Evolutionary conservation across 2,329 filamentous ascomycete genomes (phyloP).

Genomic region (Colletotrichum sp.): DNA sequence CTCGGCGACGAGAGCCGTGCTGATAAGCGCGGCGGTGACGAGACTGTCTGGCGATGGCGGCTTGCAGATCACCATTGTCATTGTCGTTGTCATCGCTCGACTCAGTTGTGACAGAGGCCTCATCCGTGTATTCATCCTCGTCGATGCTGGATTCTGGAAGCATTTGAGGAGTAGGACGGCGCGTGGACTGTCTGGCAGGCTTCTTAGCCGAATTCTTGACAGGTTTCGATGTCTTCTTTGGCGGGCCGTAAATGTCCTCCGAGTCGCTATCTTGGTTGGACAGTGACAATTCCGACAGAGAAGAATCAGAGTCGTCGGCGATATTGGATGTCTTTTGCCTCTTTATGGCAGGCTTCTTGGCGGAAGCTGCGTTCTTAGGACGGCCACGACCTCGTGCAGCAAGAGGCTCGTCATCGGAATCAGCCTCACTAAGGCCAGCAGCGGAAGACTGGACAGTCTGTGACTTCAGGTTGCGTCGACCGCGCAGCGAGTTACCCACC

Average conservation of each 20-base stretch:
- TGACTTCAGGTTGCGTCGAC: neutral
- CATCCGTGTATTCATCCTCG: neutral
- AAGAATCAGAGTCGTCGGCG: constrained; percentile 22
- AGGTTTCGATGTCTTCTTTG: neutral
- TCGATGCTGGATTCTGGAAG: neutral
- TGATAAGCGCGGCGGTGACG: constrained; percentile 37
- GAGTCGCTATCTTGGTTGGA: neutral
- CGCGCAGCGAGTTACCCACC: neutral
- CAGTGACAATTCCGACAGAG: neutral
- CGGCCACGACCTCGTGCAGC: constrained; percentile 23
- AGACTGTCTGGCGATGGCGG: constrained; percentile 22
- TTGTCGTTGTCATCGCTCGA: neutral
- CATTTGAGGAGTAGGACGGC: neutral
- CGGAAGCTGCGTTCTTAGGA: constrained; percentile 34
- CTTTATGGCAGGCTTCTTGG: constrained; percentile 11
- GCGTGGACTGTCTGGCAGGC: neutral
- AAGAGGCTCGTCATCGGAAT: neutral
- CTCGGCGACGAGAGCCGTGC: constrained; percentile 26
- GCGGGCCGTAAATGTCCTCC: neutral
- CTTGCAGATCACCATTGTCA: neutral
- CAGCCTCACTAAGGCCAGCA: constrained; percentile 5
- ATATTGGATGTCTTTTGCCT: constrained; percentile 7
- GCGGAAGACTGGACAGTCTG: neutral
- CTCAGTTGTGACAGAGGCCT: neutral
- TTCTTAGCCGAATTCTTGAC: neutral